Percentiles rank a stretch among this genome's conserved stretches.
Evolutionary conservation across 805 yeast genomes (phyloP).

Genomic region (Metschnikowia kofuensis): DNA sequence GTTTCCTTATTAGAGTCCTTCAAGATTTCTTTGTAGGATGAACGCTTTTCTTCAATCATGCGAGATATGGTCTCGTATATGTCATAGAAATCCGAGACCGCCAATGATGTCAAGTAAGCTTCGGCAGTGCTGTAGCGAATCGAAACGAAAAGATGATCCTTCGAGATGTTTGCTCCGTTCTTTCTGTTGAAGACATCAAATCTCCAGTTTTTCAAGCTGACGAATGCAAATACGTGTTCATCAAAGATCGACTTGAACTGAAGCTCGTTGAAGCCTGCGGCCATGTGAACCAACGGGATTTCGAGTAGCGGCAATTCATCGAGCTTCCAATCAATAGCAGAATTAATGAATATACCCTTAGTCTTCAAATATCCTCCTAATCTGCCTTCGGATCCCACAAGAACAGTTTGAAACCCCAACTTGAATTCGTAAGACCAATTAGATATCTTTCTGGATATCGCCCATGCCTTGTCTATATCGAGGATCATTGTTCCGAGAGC

Average conservation of each 20-base stretch:
- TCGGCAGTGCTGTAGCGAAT: slow-evolving; percentile 51
- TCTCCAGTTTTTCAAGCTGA: slow-evolving; percentile 45
- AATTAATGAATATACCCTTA: slow-evolving; percentile 49
- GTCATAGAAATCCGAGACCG: slow-evolving; percentile 80
- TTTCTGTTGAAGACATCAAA: slow-evolving; percentile 69
- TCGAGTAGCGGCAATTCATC: slow-evolving; percentile 39
- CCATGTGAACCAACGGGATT: slow-evolving; percentile 66
- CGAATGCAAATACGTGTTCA: slow-evolving; percentile 77
- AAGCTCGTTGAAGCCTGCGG: slow-evolving; percentile 53
- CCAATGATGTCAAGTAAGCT: slow-evolving; percentile 73
- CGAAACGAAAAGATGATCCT: slow-evolving; percentile 60
- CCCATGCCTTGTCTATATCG: slow-evolving; percentile 60
- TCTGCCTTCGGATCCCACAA: slow-evolving; percentile 67
- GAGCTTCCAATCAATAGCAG: slow-evolving; percentile 71
- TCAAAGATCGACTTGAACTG: slow-evolving; percentile 72
- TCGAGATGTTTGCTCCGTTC: slow-evolving; percentile 43
- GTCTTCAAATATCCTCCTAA: slow-evolving; percentile 66
- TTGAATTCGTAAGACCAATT: slow-evolving; percentile 71
- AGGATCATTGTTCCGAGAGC: slow-evolving; percentile 68
- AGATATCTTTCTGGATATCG: slow-evolving; percentile 60
- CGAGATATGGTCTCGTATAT: slow-evolving; percentile 67
- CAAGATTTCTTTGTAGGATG: slow-evolving; percentile 73
- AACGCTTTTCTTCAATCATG: slow-evolving; percentile 67
- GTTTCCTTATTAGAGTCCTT: slow-evolving; percentile 47
- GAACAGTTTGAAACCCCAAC: slow-evolving; percentile 52